These are phyloP conservation scores for Heterobasidion irregulare DNA, from an alignment of 1,284 basidiomycete species.

Conservation along the genomic window DNA sequence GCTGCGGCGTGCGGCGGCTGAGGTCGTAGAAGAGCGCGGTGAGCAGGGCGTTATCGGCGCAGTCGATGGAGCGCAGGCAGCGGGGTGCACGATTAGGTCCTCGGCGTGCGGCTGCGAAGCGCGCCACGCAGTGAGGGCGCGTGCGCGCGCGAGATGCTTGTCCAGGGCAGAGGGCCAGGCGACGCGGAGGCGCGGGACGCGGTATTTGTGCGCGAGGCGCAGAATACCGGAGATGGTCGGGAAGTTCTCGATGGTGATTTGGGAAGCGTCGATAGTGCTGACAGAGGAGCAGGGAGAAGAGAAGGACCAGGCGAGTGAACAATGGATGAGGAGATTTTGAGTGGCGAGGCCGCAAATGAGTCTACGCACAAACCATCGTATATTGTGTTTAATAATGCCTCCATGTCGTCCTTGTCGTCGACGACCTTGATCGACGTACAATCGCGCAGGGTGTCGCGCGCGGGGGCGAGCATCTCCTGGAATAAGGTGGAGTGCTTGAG, in stretches of 20 bases:
- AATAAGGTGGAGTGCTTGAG: no score
- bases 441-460: no score
- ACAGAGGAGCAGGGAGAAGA: background rate
- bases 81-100: conserved; percentile 18
- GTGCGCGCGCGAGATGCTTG: conserved; percentile 4
- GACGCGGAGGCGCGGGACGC: background rate
- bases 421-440: background rate
- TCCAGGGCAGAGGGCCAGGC: conserved; percentile 8
- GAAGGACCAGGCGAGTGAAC: background rate
- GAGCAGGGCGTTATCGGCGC: conserved; percentile 12
- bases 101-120: conserved; percentile 1
- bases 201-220: conserved; percentile 11
- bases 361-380: conserved; percentile 11
- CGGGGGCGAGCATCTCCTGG: no score
- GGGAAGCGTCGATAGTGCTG: conserved; percentile 15
- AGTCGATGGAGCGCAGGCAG: conserved; percentile 17
- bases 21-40: conserved; percentile 21
- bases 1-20: conserved; percentile 16
- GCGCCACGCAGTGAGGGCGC: background rate
- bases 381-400: conserved; percentile 8
- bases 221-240: conserved; percentile 15
- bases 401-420: conserved; percentile 10
- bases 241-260: conserved; percentile 17
- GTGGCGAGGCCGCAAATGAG: background rate
- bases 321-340: no score